Evolutionary conservation across 192 early-diverging fungal genomes (phyloP).

Genomic region (Coemansia sp.): DNA sequence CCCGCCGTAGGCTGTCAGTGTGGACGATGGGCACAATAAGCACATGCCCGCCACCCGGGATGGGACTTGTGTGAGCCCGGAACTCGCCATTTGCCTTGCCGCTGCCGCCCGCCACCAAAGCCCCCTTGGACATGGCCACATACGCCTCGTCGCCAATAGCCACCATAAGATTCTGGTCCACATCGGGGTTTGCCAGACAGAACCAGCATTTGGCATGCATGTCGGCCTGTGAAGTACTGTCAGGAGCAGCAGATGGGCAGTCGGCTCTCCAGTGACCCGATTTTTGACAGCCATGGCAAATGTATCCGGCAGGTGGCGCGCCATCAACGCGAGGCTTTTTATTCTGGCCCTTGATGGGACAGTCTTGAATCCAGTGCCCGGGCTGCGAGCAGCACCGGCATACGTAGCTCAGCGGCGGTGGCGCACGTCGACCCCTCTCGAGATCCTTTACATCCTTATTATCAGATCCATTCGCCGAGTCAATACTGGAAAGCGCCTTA

Average conservation of each 20-base stretch:
- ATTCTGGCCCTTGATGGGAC: constrained; percentile 53
- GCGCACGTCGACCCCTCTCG: constrained; percentile 6
- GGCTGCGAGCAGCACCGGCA: constrained; percentile 64
- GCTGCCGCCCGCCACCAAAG: constrained; percentile 54
- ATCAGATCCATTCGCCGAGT: constrained; percentile 55
- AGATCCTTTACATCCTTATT: constrained; percentile 38
- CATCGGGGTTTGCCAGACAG: constrained; percentile 86
- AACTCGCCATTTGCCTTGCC: constrained; percentile 13
- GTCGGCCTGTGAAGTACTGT: constrained; percentile 2
- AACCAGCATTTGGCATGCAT: constrained; percentile 81
- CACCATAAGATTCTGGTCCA: constrained; percentile 89
- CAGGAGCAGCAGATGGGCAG: constrained; percentile 38
- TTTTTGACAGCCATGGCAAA: constrained; percentile 55
- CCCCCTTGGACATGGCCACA: constrained; percentile 87
- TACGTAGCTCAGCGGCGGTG: constrained; percentile 57
- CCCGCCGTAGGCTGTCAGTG: constrained; percentile 36
- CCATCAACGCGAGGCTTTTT: constrained; percentile 29
- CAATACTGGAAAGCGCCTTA: constrained; percentile 32
- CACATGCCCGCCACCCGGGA: constrained; percentile 83
- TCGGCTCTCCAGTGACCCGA: constrained; percentile 56
- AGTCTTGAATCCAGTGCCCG: constrained; percentile 68
- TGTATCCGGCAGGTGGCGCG: constrained; percentile 47
- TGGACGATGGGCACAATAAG: constrained; percentile 72
- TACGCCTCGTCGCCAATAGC: constrained; percentile 82
- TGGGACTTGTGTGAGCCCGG: constrained; percentile 26